Conservation (phyloP, 495 filamentous ascomycete species). For the Penicillium mononematosum region DNA sequence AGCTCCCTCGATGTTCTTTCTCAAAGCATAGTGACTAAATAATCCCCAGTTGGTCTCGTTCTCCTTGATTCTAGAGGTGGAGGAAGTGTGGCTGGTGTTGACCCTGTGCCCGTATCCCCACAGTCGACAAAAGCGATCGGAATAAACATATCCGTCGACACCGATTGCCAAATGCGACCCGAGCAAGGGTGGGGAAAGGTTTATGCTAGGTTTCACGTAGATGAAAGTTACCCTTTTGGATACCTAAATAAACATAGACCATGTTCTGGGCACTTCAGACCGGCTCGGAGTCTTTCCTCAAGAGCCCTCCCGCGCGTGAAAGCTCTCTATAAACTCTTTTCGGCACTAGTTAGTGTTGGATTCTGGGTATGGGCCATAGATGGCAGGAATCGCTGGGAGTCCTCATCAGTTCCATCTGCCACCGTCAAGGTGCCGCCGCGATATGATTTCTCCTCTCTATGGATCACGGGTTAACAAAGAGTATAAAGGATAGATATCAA, state of each 20-base stretch:
- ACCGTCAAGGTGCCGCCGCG: no score
- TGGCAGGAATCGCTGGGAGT: slow-evolving; percentile 5
- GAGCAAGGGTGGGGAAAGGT: background rate
- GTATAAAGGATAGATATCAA: no score
- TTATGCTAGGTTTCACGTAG: background rate
- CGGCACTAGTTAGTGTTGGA: background rate
- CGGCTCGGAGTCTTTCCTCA: background rate
- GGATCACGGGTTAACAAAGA: no score
- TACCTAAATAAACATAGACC: background rate
- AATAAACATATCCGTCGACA: background rate
- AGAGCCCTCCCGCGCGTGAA: background rate
- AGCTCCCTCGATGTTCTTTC: background rate
- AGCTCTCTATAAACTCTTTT: background rate
- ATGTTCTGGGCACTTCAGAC: background rate
- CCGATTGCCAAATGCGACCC: background rate
- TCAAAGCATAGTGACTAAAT: background rate
- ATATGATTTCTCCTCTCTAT: no score
- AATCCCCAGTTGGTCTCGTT: background rate
- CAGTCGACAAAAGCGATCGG: background rate
- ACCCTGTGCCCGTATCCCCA: background rate
- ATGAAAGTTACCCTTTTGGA: background rate
- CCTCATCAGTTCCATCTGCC: no score
- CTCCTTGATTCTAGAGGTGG: background rate
- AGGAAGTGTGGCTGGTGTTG: background rate
- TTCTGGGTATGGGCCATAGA: background rate